Base-by-base conservation (phyloP, 495 filamentous ascomycete species). In the Trichoderma parareesei region DNA sequence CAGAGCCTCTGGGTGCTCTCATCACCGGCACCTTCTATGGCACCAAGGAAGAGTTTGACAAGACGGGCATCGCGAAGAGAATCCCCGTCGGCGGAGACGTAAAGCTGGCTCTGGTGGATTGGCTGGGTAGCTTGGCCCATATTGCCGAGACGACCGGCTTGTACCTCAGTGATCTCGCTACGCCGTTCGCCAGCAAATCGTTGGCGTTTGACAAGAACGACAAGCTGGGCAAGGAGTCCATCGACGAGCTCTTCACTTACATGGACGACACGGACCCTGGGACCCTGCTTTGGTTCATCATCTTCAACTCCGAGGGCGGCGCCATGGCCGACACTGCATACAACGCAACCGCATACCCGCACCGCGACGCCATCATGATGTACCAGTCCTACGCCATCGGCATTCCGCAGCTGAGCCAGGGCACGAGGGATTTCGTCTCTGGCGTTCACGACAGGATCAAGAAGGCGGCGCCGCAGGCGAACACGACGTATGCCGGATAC, bases 401-500 rank as follows among this genome's bases (percentile, higher is more conserved):
- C 16, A 65, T 83, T 2, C 79, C 82, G 0, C 68, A 67, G 14
- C 72, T 86, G 8, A 69, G 73, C 0, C 44, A 72, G 14, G 73
- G 71, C 9, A 74, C 76, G 11, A 74, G 74, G 55, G 65, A 72
- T 7, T 85, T 87, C 63, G 71, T 89, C 63, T 69, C 72, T 27
- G 77, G 76, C 0, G 70, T 88, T 27, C 80, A 85, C 63, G 65
- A 75, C 4, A 72, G 70, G 46, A 69, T 81, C 14, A 43, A 69
- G 10, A 62, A 67, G 6, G 63, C 64, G 6, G 64, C 71, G 0
- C 27, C 71, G 0, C 71, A 74, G 5, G 68, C 72, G 0, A 78
- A 82, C 61, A 76, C 73, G 2, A 85, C 84, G 0, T 93, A 92
- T 73, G 79, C 88, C 0, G 90, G 89, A 20, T 91, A 91, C 69